Evolutionary conservation across 116 monocot species (phyloP).

Genomic region (Posidonia oceanica): DNA sequence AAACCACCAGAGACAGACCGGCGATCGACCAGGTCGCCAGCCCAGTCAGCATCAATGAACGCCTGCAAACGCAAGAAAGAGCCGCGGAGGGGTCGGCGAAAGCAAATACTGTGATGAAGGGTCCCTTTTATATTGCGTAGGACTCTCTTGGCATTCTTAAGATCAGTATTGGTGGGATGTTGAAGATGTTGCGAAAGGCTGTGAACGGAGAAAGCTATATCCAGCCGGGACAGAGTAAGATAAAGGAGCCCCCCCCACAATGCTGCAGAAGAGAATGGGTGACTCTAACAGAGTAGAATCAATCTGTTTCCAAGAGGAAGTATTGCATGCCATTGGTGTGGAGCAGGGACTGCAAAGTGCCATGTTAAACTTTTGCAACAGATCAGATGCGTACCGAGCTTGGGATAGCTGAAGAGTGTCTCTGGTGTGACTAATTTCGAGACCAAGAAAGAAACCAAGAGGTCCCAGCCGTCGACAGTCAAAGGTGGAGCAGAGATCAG

Average conservation of each 20-base stretch:
- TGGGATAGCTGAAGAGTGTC: too few species aligned
- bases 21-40: too few species aligned
- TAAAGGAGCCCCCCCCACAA: neutral
- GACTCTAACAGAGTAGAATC: neutral
- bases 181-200: neutral
- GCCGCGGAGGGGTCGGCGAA: neutral
- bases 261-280: too few species aligned
- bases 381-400: neutral
- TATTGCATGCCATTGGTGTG: neutral
- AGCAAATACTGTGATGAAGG: neutral
- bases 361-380: neutral
- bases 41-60: neutral
- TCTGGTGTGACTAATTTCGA: too few species aligned
- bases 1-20: neutral
- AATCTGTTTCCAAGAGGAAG: neutral
- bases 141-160: neutral
- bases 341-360: neutral
- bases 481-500: neutral
- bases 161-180: neutral
- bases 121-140: neutral
- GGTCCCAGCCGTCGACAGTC: too few species aligned
- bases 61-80: too few species aligned
- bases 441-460: too few species aligned
- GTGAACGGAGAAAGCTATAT: neutral
- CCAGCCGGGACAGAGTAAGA: neutral